Conservation (phyloP, 2,329 filamentous ascomycete species). For the Chaetomium olivaceum region DNA sequence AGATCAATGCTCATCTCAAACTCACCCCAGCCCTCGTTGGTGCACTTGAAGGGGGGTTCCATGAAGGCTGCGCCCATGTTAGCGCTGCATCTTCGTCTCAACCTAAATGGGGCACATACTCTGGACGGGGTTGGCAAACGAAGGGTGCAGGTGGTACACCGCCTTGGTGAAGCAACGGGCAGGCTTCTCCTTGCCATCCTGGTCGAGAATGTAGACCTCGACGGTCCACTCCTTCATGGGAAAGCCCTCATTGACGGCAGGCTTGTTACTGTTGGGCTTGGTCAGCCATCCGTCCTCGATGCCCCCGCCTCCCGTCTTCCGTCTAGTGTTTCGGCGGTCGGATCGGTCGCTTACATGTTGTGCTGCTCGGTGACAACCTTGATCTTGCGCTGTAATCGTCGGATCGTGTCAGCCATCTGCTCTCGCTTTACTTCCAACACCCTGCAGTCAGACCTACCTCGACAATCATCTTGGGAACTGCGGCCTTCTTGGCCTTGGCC, state of each 20-base stretch:
- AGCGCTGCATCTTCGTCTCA: background rate
- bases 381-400: conserved; percentile 71
- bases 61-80: conserved; percentile 63
- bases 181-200: conserved; percentile 79
- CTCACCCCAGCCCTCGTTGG: conserved; percentile 97
- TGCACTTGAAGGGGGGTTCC: conserved; percentile 82
- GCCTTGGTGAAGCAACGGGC: conserved; percentile 90
- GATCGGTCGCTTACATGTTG: conserved; percentile 63
- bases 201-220: conserved; percentile 79
- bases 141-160: conserved; percentile 89
- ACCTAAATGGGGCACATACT: conserved; percentile 56
- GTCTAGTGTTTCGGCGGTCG: background rate
- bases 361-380: conserved; percentile 92
- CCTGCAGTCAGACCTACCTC: conserved; percentile 34
- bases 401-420: conserved; percentile 10
- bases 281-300: conserved; percentile 26
- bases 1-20: conserved; percentile 92
- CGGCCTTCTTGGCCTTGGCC: background rate
- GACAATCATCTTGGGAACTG: conserved; percentile 40
- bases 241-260: conserved; percentile 79
- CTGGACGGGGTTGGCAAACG: conserved; percentile 84
- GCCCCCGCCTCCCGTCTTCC: background rate
- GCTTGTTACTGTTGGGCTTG: conserved; percentile 64
- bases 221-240: conserved; percentile 94
- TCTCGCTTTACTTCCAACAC: background rate